Percentiles rank a stretch among this genome's conserved stretches.
These are phyloP conservation scores for Serendipita vermifera DNA, from an alignment of 768 basidiomycete genomes.

Conservation along the genomic window DNA sequence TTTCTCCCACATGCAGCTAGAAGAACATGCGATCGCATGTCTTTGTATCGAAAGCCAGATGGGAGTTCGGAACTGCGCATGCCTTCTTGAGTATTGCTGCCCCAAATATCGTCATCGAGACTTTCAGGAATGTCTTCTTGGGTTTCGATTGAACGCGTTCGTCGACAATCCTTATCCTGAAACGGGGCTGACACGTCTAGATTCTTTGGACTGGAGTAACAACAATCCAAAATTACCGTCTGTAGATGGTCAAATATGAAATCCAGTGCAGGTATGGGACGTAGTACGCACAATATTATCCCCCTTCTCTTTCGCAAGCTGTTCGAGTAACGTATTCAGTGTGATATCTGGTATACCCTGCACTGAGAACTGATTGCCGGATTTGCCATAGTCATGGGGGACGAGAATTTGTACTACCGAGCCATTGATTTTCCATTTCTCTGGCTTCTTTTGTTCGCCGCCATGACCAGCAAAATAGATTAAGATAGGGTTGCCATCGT, in stretches of 20 bases:
- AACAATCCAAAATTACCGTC: constrained; percentile 54
- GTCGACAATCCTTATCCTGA: constrained; percentile 33
- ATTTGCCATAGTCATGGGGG: constrained; percentile 21
- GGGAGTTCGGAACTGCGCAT: constrained; percentile 26
- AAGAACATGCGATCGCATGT: constrained; percentile 34
- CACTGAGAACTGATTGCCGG: constrained; percentile 15
- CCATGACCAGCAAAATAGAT: constrained; percentile 38
- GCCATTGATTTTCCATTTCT: constrained; percentile 21
- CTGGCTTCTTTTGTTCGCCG: constrained; percentile 24
- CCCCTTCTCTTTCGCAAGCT: constrained; percentile 46
- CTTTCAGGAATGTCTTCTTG: constrained; percentile 42
- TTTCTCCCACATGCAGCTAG: constrained; percentile 45
- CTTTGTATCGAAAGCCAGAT: constrained; percentile 35
- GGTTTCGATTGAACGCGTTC: constrained; percentile 49
- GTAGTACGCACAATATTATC: constrained; percentile 41
- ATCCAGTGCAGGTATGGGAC: not conserved
- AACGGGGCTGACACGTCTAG: constrained; percentile 22
- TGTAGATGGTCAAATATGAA: constrained; percentile 14
- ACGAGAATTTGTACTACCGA: constrained; percentile 27
- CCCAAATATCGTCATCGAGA: constrained; percentile 44
- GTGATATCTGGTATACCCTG: constrained; percentile 50
- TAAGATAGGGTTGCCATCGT: constrained; percentile 24
- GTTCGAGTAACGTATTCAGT: constrained; percentile 44
- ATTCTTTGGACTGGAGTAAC: constrained; percentile 37
- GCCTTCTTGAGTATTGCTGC: constrained; percentile 24